Base-by-base conservation (phyloP, 2,329 filamentous ascomycete genomes). In the Macrophomina pseudophaseolina region DNA sequence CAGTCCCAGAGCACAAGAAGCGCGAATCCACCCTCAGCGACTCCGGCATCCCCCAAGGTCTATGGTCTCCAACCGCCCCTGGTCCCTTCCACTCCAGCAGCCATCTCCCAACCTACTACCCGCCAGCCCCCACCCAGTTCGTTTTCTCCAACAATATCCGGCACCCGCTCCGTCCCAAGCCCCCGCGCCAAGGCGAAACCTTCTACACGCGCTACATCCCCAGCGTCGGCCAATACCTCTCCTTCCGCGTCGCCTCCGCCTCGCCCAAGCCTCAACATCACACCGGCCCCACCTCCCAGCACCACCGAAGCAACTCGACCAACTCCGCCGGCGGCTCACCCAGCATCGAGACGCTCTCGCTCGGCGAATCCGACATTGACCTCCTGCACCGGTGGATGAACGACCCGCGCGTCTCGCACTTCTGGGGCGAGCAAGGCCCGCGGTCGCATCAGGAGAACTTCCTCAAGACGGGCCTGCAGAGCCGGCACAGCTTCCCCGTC, bases 191-290 rank as follows among this genome's bases (percentile, higher is more conserved):
- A 84, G 93, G 93, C 14, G 93, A 97, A 73, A 88, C 92, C 0
- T 94, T 99, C 73, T 99, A 99, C 77, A 90, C 89, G 0, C 90
- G 95, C 64, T 97, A 90, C 76, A 84, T 98, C 16, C 92, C 92
- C 0, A 94, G 90, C 54, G 82, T 94, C 1, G 87, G 87, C 5
- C 92, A 96, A 75, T 97, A 94, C 70, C 85, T 99, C 8, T 94
- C 92, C 0, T 96, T 99, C 80, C 89, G 95, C 23, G 89, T 95
- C 0, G 93, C 94, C 0, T 92, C 90, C 0, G 80, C 90, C 5
- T 90, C 90, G 40, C 76, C 86, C 1, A 84, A 86, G 56, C 85
- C 90, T 0, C 86, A 90, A 0, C 83, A 86, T 0, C 88, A 92
- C 74, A 80, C 85, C 32, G 91, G 91, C 0, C 88, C 89, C 0